Percentiles rank a stretch among this genome's conserved stretches.
These are phyloP conservation scores for Leptographium flavum DNA, from an alignment of 2,329 filamentous ascomycete genomes.

Conservation along the genomic window DNA sequence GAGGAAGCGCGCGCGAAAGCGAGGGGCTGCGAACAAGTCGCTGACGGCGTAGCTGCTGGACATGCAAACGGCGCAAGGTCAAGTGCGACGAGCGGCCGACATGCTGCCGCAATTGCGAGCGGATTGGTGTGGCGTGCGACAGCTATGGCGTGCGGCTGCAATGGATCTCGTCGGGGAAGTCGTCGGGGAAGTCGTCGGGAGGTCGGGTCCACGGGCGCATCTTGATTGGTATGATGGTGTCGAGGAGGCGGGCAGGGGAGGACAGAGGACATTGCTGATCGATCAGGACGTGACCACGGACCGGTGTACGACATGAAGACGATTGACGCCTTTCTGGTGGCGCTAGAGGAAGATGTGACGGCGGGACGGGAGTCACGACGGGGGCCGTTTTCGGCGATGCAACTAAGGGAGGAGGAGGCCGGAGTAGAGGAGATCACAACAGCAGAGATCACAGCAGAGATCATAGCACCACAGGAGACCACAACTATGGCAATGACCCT, in stretches of 20 bases:
- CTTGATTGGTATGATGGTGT: not conserved
- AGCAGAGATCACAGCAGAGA: not conserved
- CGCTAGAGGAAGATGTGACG: not conserved
- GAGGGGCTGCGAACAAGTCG: not conserved
- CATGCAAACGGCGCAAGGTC: conserved; percentile 8
- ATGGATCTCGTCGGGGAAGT: too few species aligned
- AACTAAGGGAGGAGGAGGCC: not conserved
- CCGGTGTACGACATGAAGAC: not conserved
- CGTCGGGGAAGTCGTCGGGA: too few species aligned
- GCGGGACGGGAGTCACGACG: not conserved
- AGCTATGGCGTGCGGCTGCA: conserved; percentile 4
- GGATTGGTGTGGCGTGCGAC: conserved; percentile 2
- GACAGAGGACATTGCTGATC: too few species aligned
- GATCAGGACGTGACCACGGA: not conserved
- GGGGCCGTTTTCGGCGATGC: not conserved
- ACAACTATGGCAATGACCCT: not conserved
- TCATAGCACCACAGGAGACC: not conserved
- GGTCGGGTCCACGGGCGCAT: too few species aligned
- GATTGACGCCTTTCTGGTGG: not conserved
- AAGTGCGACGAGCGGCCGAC: conserved; percentile 10
- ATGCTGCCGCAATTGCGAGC: conserved; percentile 7
- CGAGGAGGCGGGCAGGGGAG: too few species aligned
- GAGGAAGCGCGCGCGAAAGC: too few species aligned
- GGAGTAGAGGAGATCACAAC: too few species aligned
- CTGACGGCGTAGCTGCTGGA: conserved; percentile 3